Conservation (phyloP, 2,329 filamentous ascomycete species). For the Hyphodiscus sp. region DNA sequence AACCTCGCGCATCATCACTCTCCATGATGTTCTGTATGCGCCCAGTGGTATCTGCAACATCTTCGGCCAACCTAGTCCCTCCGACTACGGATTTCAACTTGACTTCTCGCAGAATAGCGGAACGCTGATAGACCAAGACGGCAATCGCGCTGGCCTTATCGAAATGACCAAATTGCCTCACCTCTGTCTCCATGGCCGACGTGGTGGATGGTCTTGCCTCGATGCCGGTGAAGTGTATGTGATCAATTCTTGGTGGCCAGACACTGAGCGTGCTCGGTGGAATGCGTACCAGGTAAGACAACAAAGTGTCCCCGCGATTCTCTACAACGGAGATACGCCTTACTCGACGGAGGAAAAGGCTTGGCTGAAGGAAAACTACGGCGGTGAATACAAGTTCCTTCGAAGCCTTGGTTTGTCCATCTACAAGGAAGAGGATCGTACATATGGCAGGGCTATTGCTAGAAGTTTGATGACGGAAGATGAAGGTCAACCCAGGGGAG, state of each 20-base stretch:
- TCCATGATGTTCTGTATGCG: constrained; percentile 2
- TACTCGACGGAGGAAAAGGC: constrained; percentile 25
- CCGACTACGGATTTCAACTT: constrained; percentile 93
- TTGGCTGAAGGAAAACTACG: constrained; percentile 32
- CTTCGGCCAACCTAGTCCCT: constrained; percentile 49
- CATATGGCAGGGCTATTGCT: constrained; percentile 23
- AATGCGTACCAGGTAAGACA: background rate
- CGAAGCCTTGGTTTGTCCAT: constrained; percentile 28
- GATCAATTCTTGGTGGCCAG: constrained; percentile 1
- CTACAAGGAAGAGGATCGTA: constrained; percentile 33
- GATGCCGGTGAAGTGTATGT: background rate
- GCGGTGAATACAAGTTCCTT: constrained; percentile 32
- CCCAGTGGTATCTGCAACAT: constrained; percentile 1
- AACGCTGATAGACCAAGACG: background rate
- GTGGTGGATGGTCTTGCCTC: constrained; percentile 1
- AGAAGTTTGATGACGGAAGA: background rate
- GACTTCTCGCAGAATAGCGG: constrained; percentile 42
- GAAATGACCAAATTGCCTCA: background rate
- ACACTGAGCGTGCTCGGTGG: constrained; percentile 3
- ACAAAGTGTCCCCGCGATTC: background rate
- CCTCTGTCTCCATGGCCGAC: background rate
- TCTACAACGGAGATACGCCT: background rate
- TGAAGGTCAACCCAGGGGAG: background rate
- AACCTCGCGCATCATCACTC: constrained; percentile 1
- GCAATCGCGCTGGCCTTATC: constrained; percentile 1